Evolutionary conservation across 2,329 filamentous ascomycete species (phyloP), one percentile per base, ranked within the genome.

Genomic region (Colletotrichum ledebouriae): DNA sequence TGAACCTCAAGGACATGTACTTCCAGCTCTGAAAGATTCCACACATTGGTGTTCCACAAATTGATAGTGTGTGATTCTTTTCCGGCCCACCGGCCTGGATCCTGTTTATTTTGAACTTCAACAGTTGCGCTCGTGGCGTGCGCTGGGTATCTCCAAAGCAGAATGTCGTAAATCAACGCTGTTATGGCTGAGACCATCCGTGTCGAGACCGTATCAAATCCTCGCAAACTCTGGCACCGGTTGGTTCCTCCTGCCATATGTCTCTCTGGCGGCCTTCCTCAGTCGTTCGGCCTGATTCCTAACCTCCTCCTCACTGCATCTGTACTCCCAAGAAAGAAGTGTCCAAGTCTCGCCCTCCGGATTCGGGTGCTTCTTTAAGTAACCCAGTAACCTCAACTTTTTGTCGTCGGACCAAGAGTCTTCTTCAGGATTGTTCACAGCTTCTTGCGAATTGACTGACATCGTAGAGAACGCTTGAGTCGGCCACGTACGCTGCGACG

Each of bases 141-240:
- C 44, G 34, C 44, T 20, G 66, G 66, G 66, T 69, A 67, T 69
- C 66, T 49, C 56, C 11, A 12, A 65, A 67, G 50, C 25, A 41
- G 29, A 9, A 47, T 17, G 25, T 61, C 34, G 22, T 41, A 59
- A 60, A 49, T n/a, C 44, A 29, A 50, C 22, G 47, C 17, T 29
- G 17, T 47, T 12, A 12, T 17, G 15, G 33, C 12, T 41, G 37
- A 22, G 29, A 29, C 29, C 29, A 4, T 9, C 9, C 29, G 7
- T 29, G 9, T 29, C 29, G 29, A 29, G 29, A 29, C 29, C 29
- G 9, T 29, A 2, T 55, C 15, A 68, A n/a, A 17, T 29, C 3
- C 17, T 41, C 13, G 67, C 67, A 25, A 69, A 69, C 57, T 42
- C 56, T 33, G 63, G 67, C 12, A 61, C 29, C 42, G 41, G 12